Evolutionary conservation across 441 rosid genomes (phyloP).

Genomic region (Gossypium aridum): DNA sequence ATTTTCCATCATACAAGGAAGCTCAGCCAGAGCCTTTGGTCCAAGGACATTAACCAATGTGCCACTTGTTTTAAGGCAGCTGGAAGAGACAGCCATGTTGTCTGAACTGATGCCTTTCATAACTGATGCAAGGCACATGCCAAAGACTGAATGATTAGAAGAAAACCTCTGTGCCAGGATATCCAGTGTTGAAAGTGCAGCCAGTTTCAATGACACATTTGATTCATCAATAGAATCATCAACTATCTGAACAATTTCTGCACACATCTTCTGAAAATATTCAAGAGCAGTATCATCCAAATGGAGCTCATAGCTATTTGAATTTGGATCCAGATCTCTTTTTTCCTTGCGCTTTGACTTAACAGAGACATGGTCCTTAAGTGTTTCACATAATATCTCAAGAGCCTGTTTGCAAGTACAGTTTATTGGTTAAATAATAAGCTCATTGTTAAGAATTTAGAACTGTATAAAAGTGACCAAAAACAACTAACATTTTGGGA

Average conservation of each 20-base stretch:
- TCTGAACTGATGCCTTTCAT: slow-evolving; percentile 55
- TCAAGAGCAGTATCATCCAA: slow-evolving; percentile 50
- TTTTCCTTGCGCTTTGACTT: slow-evolving; percentile 42
- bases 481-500: not conserved
- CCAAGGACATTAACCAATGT: slow-evolving; percentile 85
- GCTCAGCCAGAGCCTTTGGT: slow-evolving; percentile 72
- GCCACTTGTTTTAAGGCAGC: slow-evolving; percentile 75
- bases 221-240: slow-evolving; percentile 48
- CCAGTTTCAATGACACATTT: slow-evolving; percentile 48
- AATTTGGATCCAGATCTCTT: slow-evolving; percentile 27
- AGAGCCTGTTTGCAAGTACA: slow-evolving; percentile 54
- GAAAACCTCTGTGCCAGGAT: slow-evolving; percentile 65
- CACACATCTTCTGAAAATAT: slow-evolving; percentile 56
- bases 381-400: slow-evolving; percentile 61
- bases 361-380: slow-evolving; percentile 44
- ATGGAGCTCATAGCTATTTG: slow-evolving; percentile 46
- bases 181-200: slow-evolving; percentile 79
- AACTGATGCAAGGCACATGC: slow-evolving; percentile 65
- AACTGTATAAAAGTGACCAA: not conserved
- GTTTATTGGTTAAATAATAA: slow-evolving; percentile 5
- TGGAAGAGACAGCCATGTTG: slow-evolving; percentile 56
- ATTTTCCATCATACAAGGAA: slow-evolving; percentile 73
- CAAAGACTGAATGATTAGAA: slow-evolving; percentile 60
- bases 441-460: not conserved
- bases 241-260: slow-evolving; percentile 57